Evolutionary conservation across 306 rosid species (phyloP).

Genomic region (Adenanthera pavonina): DNA sequence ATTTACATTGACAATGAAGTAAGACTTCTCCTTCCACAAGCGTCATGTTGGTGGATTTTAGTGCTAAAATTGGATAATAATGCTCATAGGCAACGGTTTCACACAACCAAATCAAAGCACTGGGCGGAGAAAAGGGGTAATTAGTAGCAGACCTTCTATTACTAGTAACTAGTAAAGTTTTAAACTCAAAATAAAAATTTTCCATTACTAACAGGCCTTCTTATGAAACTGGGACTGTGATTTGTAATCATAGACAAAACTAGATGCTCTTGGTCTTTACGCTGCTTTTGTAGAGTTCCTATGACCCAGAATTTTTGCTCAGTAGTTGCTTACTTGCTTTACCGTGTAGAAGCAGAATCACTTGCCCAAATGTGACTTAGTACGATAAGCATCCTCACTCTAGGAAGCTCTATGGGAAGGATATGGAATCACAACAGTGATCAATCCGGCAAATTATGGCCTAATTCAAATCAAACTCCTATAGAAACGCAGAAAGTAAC

Average conservation of each 20-base stretch:
- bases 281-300: not conserved
- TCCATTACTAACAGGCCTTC: not conserved
- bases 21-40: conserved; percentile 14
- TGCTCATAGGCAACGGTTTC: conserved; percentile 16
- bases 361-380: conserved; percentile 10
- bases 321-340: conserved; percentile 6
- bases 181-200: not conserved
- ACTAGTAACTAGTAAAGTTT: not conserved
- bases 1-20: not conserved
- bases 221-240: conserved; percentile 34
- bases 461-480: conserved; percentile 2
- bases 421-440: too few relatives aligned
- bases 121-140: not conserved
- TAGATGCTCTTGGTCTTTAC: not conserved
- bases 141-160: not conserved
- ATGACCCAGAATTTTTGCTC: conserved; percentile 27
- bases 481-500: not conserved
- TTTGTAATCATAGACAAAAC: conserved; percentile 33
- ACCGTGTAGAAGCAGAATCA: not conserved
- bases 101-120: conserved; percentile 6
- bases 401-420: too few relatives aligned
- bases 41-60: conserved; percentile 20
- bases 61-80: conserved; percentile 24
- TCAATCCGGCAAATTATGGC: not conserved
- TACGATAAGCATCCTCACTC: not conserved